phyloP scores from a whole-genome alignment of 2,329 filamentous ascomycete genomes.

The Alternaria gansuensis region DNA sequence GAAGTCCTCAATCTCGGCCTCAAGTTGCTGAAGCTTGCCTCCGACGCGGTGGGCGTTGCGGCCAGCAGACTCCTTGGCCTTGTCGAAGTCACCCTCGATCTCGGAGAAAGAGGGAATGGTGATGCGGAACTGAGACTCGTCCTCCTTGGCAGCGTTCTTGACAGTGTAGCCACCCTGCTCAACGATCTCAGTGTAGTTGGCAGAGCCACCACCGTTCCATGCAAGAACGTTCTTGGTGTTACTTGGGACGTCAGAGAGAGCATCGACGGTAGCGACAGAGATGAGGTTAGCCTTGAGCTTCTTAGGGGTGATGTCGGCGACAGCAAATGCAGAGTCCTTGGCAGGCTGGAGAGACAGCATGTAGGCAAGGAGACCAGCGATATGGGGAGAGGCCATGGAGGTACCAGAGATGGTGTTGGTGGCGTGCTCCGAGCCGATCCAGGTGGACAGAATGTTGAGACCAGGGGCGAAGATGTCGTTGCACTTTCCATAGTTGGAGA shows the following conservation, averaged over 20 bases:
- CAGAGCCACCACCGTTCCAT: slow-evolving; percentile 96
- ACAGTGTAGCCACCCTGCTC: slow-evolving; percentile 74
- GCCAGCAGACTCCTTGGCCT: slow-evolving; percentile 50
- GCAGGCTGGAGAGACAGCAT: slow-evolving; percentile 95
- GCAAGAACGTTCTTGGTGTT: slow-evolving; percentile 94
- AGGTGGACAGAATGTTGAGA: slow-evolving; percentile 96
- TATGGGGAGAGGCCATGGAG: slow-evolving; percentile 98
- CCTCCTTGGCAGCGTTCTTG: slow-evolving; percentile 41
- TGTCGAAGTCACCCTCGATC: slow-evolving; percentile 50
- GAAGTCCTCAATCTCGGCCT: slow-evolving; percentile 58
- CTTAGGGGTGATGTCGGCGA: slow-evolving; percentile 88
- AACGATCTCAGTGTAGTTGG: slow-evolving; percentile 88
- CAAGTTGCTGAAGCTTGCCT: slow-evolving; percentile 59
- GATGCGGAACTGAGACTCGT: slow-evolving; percentile 53
- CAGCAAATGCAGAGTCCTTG: slow-evolving; percentile 87
- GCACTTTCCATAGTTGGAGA: slow-evolving; percentile 99
- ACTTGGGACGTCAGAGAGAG: slow-evolving; percentile 80
- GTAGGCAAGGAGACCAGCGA: slow-evolving; percentile 96
- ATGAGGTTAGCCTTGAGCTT: slow-evolving; percentile 93
- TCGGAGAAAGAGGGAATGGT: slow-evolving; percentile 50
- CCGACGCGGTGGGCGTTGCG: slow-evolving; percentile 56
- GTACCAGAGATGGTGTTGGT: slow-evolving; percentile 99
- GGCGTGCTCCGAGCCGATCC: slow-evolving; percentile 95
- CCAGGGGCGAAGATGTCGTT: slow-evolving; percentile 99
- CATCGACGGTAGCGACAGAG: slow-evolving; percentile 78